These are phyloP conservation scores for Dictyostelium purpureum DNA, from an alignment of 78 protist species.

Conservation along the genomic window DNA sequence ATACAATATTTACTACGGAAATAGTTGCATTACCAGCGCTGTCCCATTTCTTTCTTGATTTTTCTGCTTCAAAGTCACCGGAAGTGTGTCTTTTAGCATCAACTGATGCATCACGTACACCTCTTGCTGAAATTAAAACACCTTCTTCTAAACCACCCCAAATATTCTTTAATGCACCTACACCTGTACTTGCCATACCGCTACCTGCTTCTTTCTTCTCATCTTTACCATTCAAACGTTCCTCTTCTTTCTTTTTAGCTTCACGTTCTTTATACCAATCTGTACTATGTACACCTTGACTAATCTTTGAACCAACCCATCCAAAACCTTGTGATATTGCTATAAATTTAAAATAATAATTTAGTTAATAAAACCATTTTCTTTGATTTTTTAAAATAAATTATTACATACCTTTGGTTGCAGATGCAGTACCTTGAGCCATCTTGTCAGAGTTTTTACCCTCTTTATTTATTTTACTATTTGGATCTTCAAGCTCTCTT, in stretches of 20 bases:
- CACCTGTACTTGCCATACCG: background rate
- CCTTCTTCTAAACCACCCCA: conserved; percentile 60
- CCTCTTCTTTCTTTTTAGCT: conserved; percentile 26
- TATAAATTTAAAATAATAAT: too few relatives aligned
- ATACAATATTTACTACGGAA: conserved; percentile 11
- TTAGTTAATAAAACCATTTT: too few relatives aligned
- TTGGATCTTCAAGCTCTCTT: conserved; percentile 41
- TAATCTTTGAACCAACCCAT: conserved; percentile 6
- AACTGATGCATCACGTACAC: conserved; percentile 58
- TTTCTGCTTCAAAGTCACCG: conserved; percentile 53
- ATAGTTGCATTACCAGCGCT: conserved; percentile 23
- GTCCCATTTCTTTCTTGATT: conserved; percentile 41
- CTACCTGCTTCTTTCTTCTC: conserved; percentile 53
- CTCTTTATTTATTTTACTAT: background rate
- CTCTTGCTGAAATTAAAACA: conserved; percentile 45
- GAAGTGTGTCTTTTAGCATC: conserved; percentile 45
- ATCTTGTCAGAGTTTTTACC: background rate
- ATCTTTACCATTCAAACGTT: conserved; percentile 29
- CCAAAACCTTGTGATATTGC: conserved; percentile 45
- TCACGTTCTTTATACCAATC: conserved; percentile 59
- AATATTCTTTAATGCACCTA: background rate
- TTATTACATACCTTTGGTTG: conserved; percentile 30
- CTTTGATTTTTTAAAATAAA: too few relatives aligned
- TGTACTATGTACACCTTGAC: conserved; percentile 14
- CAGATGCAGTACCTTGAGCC: conserved; percentile 36